phyloP scores from a whole-genome alignment of 345 rosid species.

The Citrus australasica region DNA sequence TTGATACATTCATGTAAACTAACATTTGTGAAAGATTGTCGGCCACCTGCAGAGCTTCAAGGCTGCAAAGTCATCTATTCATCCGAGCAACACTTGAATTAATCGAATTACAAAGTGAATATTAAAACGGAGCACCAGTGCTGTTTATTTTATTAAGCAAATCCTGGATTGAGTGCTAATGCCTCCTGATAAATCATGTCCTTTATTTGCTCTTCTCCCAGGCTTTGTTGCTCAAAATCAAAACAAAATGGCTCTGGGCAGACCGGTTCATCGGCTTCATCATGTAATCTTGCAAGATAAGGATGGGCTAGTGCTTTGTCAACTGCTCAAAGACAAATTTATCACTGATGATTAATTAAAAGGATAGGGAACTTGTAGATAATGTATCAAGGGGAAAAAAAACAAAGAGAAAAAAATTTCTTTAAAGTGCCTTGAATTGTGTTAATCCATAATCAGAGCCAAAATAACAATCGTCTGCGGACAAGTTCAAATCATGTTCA shows the following conservation, averaged over 20 bases:
- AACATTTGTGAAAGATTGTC: not conserved
- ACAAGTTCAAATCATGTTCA: not conserved
- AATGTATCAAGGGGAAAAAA: not conserved
- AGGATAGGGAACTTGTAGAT: not conserved
- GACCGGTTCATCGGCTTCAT: constrained; percentile 84
- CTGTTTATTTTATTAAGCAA: constrained; percentile 33
- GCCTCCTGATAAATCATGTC: constrained; percentile 87
- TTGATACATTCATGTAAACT: not conserved
- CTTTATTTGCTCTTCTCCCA: constrained; percentile 91
- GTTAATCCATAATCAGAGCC: not conserved
- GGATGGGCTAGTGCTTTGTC: constrained; percentile 93
- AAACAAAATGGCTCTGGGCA: constrained; percentile 74
- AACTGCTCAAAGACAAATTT: constrained; percentile 43
- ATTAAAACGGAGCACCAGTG: not conserved
- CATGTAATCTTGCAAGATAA: constrained; percentile 78
- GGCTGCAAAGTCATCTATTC: not conserved
- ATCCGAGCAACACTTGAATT: not conserved
- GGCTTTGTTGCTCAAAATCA: constrained; percentile 76
- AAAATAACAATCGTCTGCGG: not conserved
- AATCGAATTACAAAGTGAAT: not conserved
- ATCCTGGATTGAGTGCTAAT: constrained; percentile 64
- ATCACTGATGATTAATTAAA: not conserved
- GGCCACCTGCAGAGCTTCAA: not conserved
- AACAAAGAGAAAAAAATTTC: not conserved
- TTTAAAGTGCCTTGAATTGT: not conserved